Conservation (phyloP, 257 asterid species). For the Coffea canephora region DNA sequence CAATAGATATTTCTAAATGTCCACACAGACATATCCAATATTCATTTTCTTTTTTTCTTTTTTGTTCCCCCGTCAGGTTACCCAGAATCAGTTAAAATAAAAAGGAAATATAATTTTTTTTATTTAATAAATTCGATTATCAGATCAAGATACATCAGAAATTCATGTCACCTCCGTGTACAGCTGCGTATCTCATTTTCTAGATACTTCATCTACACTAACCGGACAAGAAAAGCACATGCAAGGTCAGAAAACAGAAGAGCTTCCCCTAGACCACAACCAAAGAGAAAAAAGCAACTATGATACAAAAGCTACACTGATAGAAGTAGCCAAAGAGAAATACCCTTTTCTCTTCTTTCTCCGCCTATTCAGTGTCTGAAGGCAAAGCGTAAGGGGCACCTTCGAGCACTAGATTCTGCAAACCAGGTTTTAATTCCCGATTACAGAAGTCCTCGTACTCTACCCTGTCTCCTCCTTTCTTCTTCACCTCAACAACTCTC, state of each 20-base stretch:
- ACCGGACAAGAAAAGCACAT: constrained; percentile 19
- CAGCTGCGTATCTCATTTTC: constrained; percentile 25
- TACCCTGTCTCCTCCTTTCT: constrained; percentile 73
- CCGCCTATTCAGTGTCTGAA: constrained; percentile 53
- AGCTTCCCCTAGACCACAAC: constrained; percentile 31
- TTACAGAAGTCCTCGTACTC: constrained; percentile 78
- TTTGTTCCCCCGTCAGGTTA: not conserved
- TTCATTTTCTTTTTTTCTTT: not conserved
- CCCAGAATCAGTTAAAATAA: not conserved
- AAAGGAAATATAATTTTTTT: not conserved
- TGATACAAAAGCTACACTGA: constrained; percentile 17
- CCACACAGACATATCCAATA: not conserved
- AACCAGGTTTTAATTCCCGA: constrained; percentile 66
- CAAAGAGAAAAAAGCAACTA: constrained; percentile 6
- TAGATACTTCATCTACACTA: constrained; percentile 26
- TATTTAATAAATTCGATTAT: constrained; percentile 1
- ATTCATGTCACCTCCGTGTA: constrained; percentile 13
- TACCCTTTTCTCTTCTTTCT: constrained; percentile 33
- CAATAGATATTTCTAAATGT: not conserved
- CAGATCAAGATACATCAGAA: constrained; percentile 12
- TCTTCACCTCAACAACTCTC: constrained; percentile 87
- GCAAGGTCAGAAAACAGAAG: constrained; percentile 23
- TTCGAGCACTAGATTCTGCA: constrained; percentile 49
- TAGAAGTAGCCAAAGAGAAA: constrained; percentile 15
- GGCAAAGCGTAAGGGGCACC: constrained; percentile 40